Conservation (phyloP, 2,329 filamentous ascomycete genomes). For the Monosporascus sp. region DNA sequence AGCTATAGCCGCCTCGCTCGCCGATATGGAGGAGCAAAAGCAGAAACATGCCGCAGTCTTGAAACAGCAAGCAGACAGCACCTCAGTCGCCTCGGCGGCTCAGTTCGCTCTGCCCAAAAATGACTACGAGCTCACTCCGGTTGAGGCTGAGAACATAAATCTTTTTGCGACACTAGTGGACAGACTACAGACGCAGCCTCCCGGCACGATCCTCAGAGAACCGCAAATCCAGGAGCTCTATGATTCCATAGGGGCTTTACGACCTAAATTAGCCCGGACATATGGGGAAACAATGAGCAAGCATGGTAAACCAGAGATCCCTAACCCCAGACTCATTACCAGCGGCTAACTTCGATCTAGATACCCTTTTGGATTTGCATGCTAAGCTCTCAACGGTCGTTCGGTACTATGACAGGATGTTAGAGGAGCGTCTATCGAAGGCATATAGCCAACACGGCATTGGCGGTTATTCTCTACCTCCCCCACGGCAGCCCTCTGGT, state of each 20-base stretch:
- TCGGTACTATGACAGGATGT: constrained; percentile 95
- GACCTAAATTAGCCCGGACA: constrained; percentile 89
- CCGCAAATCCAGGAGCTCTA: constrained; percentile 98
- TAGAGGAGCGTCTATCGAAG: constrained; percentile 89
- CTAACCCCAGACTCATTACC: not conserved
- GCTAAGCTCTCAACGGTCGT: constrained; percentile 95
- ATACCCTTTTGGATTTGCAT: constrained; percentile 89
- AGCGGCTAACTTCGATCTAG: constrained; percentile 44
- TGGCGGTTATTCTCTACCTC: constrained; percentile 57
- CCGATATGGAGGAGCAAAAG: constrained; percentile 98
- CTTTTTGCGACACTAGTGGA: constrained; percentile 92
- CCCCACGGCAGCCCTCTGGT: constrained; percentile 47
- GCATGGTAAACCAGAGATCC: constrained; percentile 61
- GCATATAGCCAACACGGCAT: constrained; percentile 81
- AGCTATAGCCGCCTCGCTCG: constrained; percentile 88
- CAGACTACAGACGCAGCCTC: constrained; percentile 87
- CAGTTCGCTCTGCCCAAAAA: constrained; percentile 69
- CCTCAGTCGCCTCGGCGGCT: constrained; percentile 43
- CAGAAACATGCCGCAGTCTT: constrained; percentile 79
- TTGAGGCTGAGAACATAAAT: constrained; percentile 97
- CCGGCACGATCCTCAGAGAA: constrained; percentile 91
- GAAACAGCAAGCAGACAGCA: constrained; percentile 67
- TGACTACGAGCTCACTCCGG: constrained; percentile 87
- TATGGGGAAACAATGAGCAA: constrained; percentile 99
- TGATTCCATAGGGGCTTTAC: constrained; percentile 88